Evolutionary conservation across 225 moss, liverwort and hornwort genomes (phyloP).

Genomic region (Physcomitrellopsis africana): DNA sequence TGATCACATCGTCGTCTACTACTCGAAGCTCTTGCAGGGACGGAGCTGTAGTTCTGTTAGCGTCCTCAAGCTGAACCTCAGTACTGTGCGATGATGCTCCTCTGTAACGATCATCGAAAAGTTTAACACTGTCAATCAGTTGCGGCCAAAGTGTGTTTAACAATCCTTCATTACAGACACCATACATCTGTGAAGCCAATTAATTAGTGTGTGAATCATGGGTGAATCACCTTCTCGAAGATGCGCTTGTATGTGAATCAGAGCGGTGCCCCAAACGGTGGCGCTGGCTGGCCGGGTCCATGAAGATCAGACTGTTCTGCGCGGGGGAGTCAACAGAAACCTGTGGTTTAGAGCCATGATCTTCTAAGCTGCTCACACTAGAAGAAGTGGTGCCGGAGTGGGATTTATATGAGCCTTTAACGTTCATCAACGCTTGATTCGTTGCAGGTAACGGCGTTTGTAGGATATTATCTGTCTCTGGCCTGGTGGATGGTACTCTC

Average conservation of each 20-base stretch:
- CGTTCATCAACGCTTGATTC: constrained; percentile 4
- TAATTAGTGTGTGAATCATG: too few species aligned
- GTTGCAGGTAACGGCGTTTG: constrained; percentile 6
- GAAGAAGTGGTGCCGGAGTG: constrained; percentile 44
- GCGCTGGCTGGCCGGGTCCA: constrained; percentile 23
- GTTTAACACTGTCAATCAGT: not conserved
- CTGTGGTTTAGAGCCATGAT: constrained; percentile 20
- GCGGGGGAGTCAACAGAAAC: constrained; percentile 44
- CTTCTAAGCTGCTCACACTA: constrained; percentile 53
- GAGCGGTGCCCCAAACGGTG: constrained; percentile 19
- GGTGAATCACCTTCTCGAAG: constrained; percentile 31
- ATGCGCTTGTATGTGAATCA: constrained; percentile 47
- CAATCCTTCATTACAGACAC: not conserved
- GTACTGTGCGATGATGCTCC: constrained; percentile 36
- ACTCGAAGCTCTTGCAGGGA: constrained; percentile 21
- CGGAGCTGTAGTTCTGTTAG: not conserved
- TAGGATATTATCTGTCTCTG: constrained; percentile 4
- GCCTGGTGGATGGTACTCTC: constrained; percentile 27
- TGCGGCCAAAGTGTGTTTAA: not conserved
- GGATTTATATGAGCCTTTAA: constrained; percentile 32
- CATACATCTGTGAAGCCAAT: too few species aligned
- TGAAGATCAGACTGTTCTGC: constrained; percentile 17
- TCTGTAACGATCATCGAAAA: constrained; percentile 14
- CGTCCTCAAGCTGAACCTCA: constrained; percentile 33
- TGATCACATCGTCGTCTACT: constrained; percentile 31